Percentiles rank a stretch among this genome's conserved stretches.
phyloP scores from a whole-genome alignment of 306 rosid species.

The Rubus parviflorus region DNA sequence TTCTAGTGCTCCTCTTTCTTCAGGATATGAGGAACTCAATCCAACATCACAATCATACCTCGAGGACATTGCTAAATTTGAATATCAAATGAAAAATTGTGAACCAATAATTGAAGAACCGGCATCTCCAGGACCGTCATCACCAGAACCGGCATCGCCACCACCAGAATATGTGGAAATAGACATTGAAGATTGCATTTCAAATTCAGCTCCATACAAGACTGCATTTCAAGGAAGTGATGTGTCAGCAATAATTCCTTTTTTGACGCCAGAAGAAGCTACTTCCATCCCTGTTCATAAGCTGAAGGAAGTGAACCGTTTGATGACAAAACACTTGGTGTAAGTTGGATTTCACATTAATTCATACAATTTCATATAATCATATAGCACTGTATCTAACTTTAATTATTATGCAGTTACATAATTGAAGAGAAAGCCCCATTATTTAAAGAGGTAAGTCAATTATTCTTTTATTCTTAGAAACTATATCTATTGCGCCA shows the following conservation, averaged over 20 bases:
- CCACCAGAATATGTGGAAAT: not conserved
- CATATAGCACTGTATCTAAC: not conserved
- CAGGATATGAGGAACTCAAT: not conserved
- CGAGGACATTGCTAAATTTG: not conserved
- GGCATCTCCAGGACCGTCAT: not conserved
- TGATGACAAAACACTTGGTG: conserved; percentile 63
- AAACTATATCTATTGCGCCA: not conserved
- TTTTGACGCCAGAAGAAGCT: not conserved
- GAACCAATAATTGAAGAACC: conserved; percentile 64
- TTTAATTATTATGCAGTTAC: conserved; percentile 41
- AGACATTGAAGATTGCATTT: conserved; percentile 36
- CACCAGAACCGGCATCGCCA: conserved; percentile 28
- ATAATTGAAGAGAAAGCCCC: conserved; percentile 48
- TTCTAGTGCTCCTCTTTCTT: not conserved
- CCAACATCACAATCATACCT: not conserved
- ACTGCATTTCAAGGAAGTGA: conserved; percentile 7
- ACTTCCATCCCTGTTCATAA: conserved; percentile 27
- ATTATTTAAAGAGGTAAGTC: conserved; percentile 39
- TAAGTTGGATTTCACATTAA: conserved; percentile 35
- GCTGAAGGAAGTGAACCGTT: conserved; percentile 50
- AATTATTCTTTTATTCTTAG: not conserved
- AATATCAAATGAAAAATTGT: not conserved
- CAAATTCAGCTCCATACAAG: not conserved
- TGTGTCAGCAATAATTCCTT: conserved; percentile 34
- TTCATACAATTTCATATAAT: not conserved